Evolutionary conservation across 1,284 basidiomycete genomes (phyloP).

Genomic region (Ganoderma leucocontextum): DNA sequence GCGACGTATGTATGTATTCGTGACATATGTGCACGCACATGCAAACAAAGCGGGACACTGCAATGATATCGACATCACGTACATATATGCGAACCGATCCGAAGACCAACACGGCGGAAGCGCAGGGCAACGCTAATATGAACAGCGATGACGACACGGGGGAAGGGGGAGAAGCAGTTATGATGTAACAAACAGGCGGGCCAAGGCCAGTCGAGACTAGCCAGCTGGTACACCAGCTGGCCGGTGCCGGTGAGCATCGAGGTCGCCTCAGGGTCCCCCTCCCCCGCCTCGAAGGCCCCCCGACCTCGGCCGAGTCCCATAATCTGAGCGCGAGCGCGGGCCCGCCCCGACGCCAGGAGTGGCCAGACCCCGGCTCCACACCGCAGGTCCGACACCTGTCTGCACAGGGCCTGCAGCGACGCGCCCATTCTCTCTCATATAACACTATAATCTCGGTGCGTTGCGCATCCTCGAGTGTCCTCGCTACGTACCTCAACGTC

Average conservation of each 20-base stretch:
- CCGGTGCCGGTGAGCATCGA: background rate
- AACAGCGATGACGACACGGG: constrained; percentile 1
- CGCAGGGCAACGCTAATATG: background rate
- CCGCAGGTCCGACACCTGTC: constrained; percentile 14
- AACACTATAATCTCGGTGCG: background rate
- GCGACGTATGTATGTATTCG: background rate
- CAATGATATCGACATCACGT: background rate
- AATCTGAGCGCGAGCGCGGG: background rate
- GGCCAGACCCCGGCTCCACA: background rate
- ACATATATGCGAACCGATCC: constrained; percentile 3
- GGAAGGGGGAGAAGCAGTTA: background rate
- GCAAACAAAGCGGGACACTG: background rate
- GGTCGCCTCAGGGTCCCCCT: background rate
- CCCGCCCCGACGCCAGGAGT: background rate
- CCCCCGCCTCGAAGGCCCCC: constrained; percentile 5
- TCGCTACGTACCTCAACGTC: background rate
- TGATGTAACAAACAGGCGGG: background rate
- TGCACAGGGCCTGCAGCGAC: constrained; percentile 18
- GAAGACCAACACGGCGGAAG: background rate
- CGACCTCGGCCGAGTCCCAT: constrained; percentile 6
- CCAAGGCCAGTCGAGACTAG: background rate
- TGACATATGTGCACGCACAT: background rate
- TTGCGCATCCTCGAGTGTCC: background rate
- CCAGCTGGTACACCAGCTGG: background rate
- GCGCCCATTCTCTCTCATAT: background rate